A percentile compares a stretch with the other conserved stretches of the same genome.
Conservation (phyloP, 768 basidiomycete genomes). For the Porphyrellus cyaneotinctus region DNA sequence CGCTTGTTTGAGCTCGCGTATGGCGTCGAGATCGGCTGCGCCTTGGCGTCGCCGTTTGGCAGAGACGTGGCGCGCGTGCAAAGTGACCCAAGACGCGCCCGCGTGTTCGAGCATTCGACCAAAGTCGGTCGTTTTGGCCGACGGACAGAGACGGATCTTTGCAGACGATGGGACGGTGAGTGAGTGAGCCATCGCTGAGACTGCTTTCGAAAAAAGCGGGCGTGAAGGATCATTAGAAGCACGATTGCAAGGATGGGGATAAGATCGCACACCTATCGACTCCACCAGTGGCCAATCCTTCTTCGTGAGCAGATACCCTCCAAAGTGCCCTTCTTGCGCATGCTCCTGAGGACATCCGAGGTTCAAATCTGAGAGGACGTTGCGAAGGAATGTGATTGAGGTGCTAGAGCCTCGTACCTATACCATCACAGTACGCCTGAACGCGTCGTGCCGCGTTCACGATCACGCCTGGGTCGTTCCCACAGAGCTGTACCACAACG, state of each 20-base stretch:
- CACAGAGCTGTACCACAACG: conserved; percentile 70
- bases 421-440: conserved; percentile 59
- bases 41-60: conserved; percentile 67
- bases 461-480: conserved; percentile 60
- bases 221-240: not conserved
- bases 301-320: conserved; percentile 70
- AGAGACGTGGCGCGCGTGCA: conserved; percentile 74
- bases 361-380: conserved; percentile 57
- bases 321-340: conserved; percentile 63
- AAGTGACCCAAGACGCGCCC: conserved; percentile 65
- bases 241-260: not conserved
- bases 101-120: conserved; percentile 56
- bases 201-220: conserved; percentile 31
- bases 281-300: conserved; percentile 70
- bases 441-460: conserved; percentile 59
- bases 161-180: conserved; percentile 61
- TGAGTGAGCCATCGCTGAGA: conserved; percentile 59
- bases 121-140: conserved; percentile 50
- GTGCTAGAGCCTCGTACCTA: conserved; percentile 64
- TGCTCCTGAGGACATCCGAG: conserved; percentile 76
- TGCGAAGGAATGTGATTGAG: conserved; percentile 3
- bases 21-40: conserved; percentile 59
- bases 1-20: conserved; percentile 50
- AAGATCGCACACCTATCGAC: conserved; percentile 47
- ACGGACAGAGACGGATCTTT: conserved; percentile 59